These are phyloP conservation scores for Ophiostoma perfectum DNA, from an alignment of 2,329 filamentous ascomycete species.

Conservation along the genomic window DNA sequence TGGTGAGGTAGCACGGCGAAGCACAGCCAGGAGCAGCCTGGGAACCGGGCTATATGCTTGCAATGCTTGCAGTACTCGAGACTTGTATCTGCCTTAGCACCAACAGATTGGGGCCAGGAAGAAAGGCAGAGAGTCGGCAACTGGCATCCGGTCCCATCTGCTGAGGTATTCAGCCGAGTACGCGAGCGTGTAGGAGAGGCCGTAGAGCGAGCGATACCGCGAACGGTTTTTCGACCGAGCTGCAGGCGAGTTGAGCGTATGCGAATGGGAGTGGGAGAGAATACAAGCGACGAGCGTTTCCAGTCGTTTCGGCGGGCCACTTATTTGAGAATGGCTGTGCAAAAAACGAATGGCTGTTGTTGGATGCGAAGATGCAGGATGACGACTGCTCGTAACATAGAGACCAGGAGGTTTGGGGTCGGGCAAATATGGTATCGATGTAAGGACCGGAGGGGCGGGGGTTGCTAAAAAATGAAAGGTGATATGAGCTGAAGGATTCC, in stretches of 20 bases:
- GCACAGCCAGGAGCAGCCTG: constrained; percentile 16
- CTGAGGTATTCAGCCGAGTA: background rate
- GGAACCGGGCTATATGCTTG: constrained; percentile 1
- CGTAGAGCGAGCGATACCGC: background rate
- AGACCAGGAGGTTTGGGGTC: background rate
- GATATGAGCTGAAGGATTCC: constrained; percentile 10
- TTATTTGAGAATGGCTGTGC: constrained; percentile 21
- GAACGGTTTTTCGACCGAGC: background rate
- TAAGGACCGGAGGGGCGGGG: background rate
- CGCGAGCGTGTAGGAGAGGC: background rate
- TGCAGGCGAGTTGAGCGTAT: background rate
- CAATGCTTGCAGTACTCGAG: constrained; percentile 1
- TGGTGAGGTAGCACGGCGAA: background rate
- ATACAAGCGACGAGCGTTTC: background rate
- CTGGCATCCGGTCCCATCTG: constrained; percentile 18
- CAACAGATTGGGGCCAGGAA: constrained; percentile 6
- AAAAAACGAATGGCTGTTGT: constrained; percentile 16
- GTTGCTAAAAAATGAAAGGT: background rate
- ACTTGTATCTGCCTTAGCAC: constrained; percentile 11
- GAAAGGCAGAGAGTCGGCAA: background rate
- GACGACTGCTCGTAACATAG: constrained; percentile 21
- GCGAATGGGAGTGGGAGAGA: background rate
- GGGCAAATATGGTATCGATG: background rate
- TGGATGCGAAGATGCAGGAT: constrained; percentile 20
- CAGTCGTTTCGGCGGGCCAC: constrained; percentile 5